These are phyloP conservation scores for Calonectria leucothoes DNA, from an alignment of 2,329 filamentous ascomycete genomes.

Conservation along the genomic window DNA sequence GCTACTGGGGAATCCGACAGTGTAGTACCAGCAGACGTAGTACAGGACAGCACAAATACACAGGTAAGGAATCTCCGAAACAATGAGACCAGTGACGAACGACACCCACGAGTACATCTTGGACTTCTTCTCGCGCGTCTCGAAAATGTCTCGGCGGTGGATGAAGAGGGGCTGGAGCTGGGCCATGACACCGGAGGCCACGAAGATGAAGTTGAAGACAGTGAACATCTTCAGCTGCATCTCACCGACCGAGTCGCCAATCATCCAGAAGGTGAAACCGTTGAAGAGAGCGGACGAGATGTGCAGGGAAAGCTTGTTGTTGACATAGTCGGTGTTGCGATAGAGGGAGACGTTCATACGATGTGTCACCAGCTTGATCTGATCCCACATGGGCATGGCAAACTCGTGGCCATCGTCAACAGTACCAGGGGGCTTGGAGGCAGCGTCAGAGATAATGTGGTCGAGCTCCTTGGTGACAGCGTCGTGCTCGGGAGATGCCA, in stretches of 20 bases:
- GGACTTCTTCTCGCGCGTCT: slow-evolving; percentile 69
- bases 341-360: slow-evolving; percentile 73
- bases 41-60: slow-evolving; percentile 59
- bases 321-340: slow-evolving; percentile 74
- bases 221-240: slow-evolving; percentile 68
- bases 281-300: slow-evolving; percentile 67
- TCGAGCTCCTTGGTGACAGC: slow-evolving; percentile 72
- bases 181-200: slow-evolving; percentile 67
- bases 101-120: slow-evolving; percentile 72
- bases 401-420: slow-evolving; percentile 73
- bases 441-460: slow-evolving; percentile 67
- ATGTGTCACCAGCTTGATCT: slow-evolving; percentile 72
- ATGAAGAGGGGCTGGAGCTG: slow-evolving; percentile 71
- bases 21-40: slow-evolving; percentile 69
- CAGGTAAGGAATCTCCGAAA: slow-evolving; percentile 61
- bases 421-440: slow-evolving; percentile 54
- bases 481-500: slow-evolving; percentile 69
- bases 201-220: slow-evolving; percentile 73
- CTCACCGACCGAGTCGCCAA: slow-evolving; percentile 62
- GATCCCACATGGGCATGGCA: slow-evolving; percentile 73
- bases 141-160: slow-evolving; percentile 66
- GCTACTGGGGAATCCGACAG: slow-evolving; percentile 61
- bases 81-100: slow-evolving; percentile 65
- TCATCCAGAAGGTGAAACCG: slow-evolving; percentile 71
- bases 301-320: slow-evolving; percentile 71